These are phyloP conservation scores for Penicillium corylophilum DNA, from an alignment of 2,329 filamentous ascomycete species.

Conservation along the genomic window DNA sequence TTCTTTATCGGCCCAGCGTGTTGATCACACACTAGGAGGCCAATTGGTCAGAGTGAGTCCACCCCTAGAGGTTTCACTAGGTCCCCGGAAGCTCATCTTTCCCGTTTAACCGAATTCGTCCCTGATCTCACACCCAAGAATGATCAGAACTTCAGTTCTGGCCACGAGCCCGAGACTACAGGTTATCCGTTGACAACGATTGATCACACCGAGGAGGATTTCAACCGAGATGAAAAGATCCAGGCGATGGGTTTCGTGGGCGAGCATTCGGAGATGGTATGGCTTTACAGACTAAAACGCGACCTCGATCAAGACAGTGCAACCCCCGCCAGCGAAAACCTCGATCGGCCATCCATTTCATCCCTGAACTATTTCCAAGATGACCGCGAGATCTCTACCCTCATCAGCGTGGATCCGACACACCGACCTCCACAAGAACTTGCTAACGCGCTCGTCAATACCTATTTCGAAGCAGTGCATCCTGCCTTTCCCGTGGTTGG, in stretches of 20 bases:
- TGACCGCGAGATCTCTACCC: slow-evolving; percentile 35
- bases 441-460: slow-evolving; percentile 41
- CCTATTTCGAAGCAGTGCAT: slow-evolving; percentile 42
- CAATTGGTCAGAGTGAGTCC: slow-evolving; percentile 28
- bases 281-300: slow-evolving; percentile 44
- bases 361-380: slow-evolving; percentile 43
- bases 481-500: slow-evolving; percentile 45
- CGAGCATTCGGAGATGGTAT: slow-evolving; percentile 46
- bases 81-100: background rate
- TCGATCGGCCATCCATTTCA: slow-evolving; percentile 29
- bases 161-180: slow-evolving; percentile 11
- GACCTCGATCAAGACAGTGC: slow-evolving; percentile 32
- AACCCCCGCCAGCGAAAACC: slow-evolving; percentile 15
- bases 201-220: slow-evolving; percentile 46
- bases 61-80: background rate
- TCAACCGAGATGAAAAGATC: slow-evolving; percentile 40
- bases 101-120: slow-evolving; percentile 1
- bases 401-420: slow-evolving; percentile 37
- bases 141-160: background rate
- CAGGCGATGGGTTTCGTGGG: slow-evolving; percentile 45
- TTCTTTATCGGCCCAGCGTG: slow-evolving; percentile 32
- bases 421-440: slow-evolving; percentile 36
- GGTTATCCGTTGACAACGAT: slow-evolving; percentile 34
- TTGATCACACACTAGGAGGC: slow-evolving; percentile 35
- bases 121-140: background rate